Conservation (phyloP, 2,329 filamentous ascomycete species). For the Aspergillus quadrilineatus region DNA sequence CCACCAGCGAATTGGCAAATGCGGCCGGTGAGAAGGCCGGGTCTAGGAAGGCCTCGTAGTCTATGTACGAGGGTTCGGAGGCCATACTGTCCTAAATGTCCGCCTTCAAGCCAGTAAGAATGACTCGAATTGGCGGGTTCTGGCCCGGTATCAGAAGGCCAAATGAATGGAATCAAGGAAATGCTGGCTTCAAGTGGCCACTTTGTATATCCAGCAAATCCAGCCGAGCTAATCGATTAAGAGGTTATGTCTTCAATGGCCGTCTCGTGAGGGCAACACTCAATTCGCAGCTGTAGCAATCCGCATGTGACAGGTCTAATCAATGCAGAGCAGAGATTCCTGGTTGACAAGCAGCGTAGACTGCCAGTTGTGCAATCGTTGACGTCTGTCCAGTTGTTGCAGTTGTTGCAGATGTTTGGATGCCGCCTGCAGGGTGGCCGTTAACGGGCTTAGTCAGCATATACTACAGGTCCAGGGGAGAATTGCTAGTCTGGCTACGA, state of each 20-base stretch:
- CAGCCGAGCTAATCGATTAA: background rate
- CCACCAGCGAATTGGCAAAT: conserved; percentile 87
- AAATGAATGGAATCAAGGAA: background rate
- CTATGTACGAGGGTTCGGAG: conserved; percentile 74
- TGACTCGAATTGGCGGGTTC: background rate
- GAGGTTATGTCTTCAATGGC: background rate
- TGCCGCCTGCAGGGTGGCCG: conserved; percentile 16
- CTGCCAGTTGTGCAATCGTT: conserved; percentile 6
- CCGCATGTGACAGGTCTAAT: conserved; percentile 13
- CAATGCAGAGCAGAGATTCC: background rate
- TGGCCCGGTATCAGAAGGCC: background rate
- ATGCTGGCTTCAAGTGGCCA: background rate
- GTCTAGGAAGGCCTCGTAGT: conserved; percentile 87
- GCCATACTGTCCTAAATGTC: conserved; percentile 29
- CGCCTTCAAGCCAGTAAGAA: background rate
- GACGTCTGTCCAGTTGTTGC: conserved; percentile 3
- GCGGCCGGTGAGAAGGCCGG: conserved; percentile 75
- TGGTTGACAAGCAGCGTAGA: conserved; percentile 6
- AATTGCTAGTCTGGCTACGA: too few relatives aligned
- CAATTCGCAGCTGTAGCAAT: conserved; percentile 1
- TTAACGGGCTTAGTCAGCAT: background rate
- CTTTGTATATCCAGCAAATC: background rate
- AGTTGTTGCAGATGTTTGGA: conserved; percentile 10
- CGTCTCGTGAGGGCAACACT: conserved; percentile 7
- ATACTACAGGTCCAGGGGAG: background rate